These are phyloP conservation scores for Pinus tabuliformis DNA, from an alignment of 75 land plant genomes.

Conservation along the genomic window DNA sequence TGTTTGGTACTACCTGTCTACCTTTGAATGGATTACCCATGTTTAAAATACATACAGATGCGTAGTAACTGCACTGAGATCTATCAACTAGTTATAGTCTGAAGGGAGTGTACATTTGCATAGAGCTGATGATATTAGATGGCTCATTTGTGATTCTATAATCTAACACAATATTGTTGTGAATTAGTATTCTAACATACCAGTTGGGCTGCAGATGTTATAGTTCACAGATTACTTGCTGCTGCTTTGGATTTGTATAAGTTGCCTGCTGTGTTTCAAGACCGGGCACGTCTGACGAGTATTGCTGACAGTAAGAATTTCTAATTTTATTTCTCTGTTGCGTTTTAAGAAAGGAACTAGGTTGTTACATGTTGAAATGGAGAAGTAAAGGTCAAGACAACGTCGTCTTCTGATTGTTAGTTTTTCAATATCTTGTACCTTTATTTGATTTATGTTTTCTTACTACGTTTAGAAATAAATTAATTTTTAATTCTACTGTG, in stretches of 20 bases:
- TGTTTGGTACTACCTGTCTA: neutral
- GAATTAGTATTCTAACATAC: neutral
- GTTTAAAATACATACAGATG: neutral
- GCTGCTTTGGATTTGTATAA: slow-evolving; percentile 79
- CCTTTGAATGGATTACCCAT: neutral
- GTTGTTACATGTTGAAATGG: too few relatives aligned
- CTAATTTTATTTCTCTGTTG: neutral
- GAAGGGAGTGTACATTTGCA: neutral
- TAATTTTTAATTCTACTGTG: neutral
- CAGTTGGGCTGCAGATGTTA: slow-evolving; percentile 71
- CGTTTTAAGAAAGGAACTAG: too few relatives aligned
- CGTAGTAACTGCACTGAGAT: neutral
- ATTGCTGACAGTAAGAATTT: slow-evolving; percentile 83
- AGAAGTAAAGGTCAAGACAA: too few relatives aligned
- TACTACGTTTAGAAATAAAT: neutral
- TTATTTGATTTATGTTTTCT: too few relatives aligned
- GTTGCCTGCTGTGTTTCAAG: slow-evolving; percentile 75
- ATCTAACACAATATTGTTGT: neutral
- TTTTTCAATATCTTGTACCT: too few relatives aligned
- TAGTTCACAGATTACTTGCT: slow-evolving; percentile 93
- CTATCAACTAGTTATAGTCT: neutral
- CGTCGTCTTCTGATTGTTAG: too few relatives aligned
- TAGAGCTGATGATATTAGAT: neutral
- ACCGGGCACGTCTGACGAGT: slow-evolving; percentile 67
- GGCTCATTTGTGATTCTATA: neutral